phyloP scores from a whole-genome alignment of 2,329 filamentous ascomycete species.

The Sarocladium strictum region DNA sequence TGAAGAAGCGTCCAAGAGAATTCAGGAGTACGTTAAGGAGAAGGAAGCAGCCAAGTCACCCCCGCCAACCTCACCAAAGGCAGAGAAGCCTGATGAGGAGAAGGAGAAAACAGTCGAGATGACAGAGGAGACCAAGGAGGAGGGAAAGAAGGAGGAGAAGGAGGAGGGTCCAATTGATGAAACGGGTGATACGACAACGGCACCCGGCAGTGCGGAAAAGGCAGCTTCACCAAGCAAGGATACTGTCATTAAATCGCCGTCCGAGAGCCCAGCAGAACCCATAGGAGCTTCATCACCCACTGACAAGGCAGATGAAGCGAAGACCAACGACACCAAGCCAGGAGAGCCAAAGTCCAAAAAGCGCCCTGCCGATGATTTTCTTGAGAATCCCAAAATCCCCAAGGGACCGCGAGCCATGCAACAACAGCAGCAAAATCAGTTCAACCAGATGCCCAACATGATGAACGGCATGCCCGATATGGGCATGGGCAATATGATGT shows the following conservation, averaged over 20 bases:
- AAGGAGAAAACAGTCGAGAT: slow-evolving; percentile 30
- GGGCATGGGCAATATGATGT: slow-evolving; percentile 33
- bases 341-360: slow-evolving; percentile 57
- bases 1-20: slow-evolving; percentile 70
- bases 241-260: slow-evolving; percentile 25
- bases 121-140: slow-evolving; percentile 1
- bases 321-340: slow-evolving; percentile 31
- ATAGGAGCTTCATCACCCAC: not conserved
- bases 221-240: not conserved
- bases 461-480: slow-evolving; percentile 35
- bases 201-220: slow-evolving; percentile 23
- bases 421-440: slow-evolving; percentile 42
- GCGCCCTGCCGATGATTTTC: slow-evolving; percentile 68
- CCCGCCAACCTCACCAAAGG: slow-evolving; percentile 25
- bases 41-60: slow-evolving; percentile 45
- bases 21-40: slow-evolving; percentile 65
- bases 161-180: slow-evolving; percentile 34
- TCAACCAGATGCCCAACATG: slow-evolving; percentile 37
- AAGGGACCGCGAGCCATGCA: slow-evolving; percentile 63
- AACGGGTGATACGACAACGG: slow-evolving; percentile 20
- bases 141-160: slow-evolving; percentile 27
- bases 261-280: not conserved
- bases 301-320: slow-evolving; percentile 15
- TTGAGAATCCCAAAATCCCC: slow-evolving; percentile 58
- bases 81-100: slow-evolving; percentile 21